Evolutionary conservation across 2,329 filamentous ascomycete species (phyloP).

Genomic region (Beauveria pseudobassiana): DNA sequence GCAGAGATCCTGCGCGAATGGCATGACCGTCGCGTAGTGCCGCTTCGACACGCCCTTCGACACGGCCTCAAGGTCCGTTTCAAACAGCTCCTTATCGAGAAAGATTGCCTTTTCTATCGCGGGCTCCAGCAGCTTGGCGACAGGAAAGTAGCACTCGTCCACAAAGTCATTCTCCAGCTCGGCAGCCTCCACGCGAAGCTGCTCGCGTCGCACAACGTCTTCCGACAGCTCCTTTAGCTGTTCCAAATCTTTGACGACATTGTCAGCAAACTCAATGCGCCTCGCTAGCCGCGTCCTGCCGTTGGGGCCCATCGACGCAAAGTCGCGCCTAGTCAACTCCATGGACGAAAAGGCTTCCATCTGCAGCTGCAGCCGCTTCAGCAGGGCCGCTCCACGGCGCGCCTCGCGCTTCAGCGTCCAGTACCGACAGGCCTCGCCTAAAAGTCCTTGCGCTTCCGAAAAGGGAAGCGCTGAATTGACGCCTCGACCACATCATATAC

Average conservation of each 20-base stretch:
- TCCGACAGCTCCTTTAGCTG: constrained; percentile 64
- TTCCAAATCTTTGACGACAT: constrained; percentile 67
- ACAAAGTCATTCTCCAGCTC: constrained; percentile 72
- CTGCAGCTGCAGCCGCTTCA: constrained; percentile 89
- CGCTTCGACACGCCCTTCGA: constrained; percentile 46
- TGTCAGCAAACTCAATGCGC: constrained; percentile 81
- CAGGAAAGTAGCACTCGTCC: constrained; percentile 86
- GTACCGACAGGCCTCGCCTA: constrained; percentile 89
- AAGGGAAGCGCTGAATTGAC: constrained; percentile 71
- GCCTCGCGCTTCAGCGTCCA: constrained; percentile 97
- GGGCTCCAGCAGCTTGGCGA: constrained; percentile 66
- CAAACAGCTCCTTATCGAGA: constrained; percentile 61
- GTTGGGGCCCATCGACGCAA: constrained; percentile 84
- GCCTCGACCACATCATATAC: constrained; percentile 81
- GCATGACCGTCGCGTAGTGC: constrained; percentile 49
- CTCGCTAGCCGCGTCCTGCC: constrained; percentile 71
- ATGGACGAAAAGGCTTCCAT: constrained; percentile 96
- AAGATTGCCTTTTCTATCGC: constrained; percentile 71
- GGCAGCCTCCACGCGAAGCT: constrained; percentile 67
- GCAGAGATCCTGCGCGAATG: constrained; percentile 51
- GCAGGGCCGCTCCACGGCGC: constrained; percentile 77
- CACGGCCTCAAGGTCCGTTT: constrained; percentile 40
- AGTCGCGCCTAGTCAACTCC: constrained; percentile 92
- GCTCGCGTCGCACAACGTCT: constrained; percentile 67
- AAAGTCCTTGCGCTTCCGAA: constrained; percentile 85